A percentile compares a stretch with the other conserved stretches of the same genome.
These are phyloP conservation scores for Lactarius tabidus DNA, from an alignment of 768 basidiomycete genomes.

Conservation along the genomic window DNA sequence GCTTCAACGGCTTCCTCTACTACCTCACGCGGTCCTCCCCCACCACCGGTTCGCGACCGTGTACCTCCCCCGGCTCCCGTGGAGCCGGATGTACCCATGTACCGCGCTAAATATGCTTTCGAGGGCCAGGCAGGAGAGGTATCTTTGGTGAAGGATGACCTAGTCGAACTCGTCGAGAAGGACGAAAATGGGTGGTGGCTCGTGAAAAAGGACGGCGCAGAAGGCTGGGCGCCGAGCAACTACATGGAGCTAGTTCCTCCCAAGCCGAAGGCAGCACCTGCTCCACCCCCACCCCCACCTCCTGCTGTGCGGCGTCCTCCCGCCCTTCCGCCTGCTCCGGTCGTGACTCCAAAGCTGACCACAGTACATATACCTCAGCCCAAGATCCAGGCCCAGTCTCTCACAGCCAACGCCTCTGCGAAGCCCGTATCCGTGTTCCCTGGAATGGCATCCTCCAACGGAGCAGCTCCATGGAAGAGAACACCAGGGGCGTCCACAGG, in stretches of 20 bases:
- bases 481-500: constrained; percentile 34
- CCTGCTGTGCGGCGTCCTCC: constrained; percentile 42
- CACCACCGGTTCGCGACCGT: constrained; percentile 40
- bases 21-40: constrained; percentile 42
- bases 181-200: constrained; percentile 98
- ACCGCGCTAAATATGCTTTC: constrained; percentile 90
- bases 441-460: constrained; percentile 64
- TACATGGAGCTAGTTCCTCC: constrained; percentile 81
- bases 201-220: constrained; percentile 72
- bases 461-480: constrained; percentile 76
- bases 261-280: constrained; percentile 63
- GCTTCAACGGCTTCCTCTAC: constrained; percentile 38
- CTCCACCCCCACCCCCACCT: constrained; percentile 55
- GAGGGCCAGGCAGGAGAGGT: constrained; percentile 92
- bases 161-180: constrained; percentile 89
- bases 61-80: constrained; percentile 50
- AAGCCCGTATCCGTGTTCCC: constrained; percentile 83
- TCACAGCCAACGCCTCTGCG: constrained; percentile 56
- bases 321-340: constrained; percentile 34
- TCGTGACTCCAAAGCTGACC: constrained; percentile 13
- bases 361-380: constrained; percentile 32
- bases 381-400: constrained; percentile 34
- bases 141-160: constrained; percentile 82
- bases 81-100: constrained; percentile 67
- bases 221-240: constrained; percentile 96